Conservation (phyloP, 352 stramenopile species). For the Pythium pyrilobum region DNA sequence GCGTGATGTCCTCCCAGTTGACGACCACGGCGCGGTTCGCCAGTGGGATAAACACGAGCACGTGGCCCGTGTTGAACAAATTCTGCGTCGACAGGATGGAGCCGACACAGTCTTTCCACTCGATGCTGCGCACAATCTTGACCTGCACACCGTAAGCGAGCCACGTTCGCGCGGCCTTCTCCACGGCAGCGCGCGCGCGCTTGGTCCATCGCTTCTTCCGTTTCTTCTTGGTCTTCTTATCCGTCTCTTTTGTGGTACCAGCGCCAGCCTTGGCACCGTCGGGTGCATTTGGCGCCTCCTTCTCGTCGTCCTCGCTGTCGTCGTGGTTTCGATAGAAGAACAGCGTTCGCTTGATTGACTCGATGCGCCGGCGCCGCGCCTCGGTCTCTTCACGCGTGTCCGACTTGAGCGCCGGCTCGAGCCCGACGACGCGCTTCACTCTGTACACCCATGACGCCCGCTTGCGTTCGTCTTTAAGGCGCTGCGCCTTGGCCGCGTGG, state of each 20-base stretch:
- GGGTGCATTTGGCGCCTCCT: too few relatives aligned
- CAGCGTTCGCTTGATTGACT: conserved; percentile 40
- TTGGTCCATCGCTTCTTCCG: conserved; percentile 47
- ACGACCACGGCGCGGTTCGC: conserved; percentile 54
- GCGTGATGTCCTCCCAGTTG: conserved; percentile 44
- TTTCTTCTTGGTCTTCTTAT: conserved; percentile 8
- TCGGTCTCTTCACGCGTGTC: conserved; percentile 51
- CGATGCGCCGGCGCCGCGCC: conserved; percentile 24
- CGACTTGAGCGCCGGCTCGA: conserved; percentile 31
- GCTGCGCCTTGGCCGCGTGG: conserved; percentile 20
- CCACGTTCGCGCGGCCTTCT: conserved; percentile 42
- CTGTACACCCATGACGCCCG: conserved; percentile 19
- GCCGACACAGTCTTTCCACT: conserved; percentile 42
- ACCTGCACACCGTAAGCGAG: conserved; percentile 46
- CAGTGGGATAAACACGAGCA: conserved; percentile 53
- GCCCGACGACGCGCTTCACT: conserved; percentile 19
- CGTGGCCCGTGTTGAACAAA: conserved; percentile 45
- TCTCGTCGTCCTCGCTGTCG: background rate
- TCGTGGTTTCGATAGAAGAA: conserved; percentile 32
- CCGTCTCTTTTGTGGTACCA: background rate
- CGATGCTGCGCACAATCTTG: conserved; percentile 31
- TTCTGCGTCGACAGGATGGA: conserved; percentile 63
- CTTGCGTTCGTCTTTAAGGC: conserved; percentile 23
- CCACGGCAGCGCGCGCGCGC: conserved; percentile 21
- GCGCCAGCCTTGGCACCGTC: too few relatives aligned